Percentiles rank a stretch among this genome's conserved stretches.
These are phyloP conservation scores for Xylaria sp. DNA, from an alignment of 2,329 filamentous ascomycete genomes.

Conservation along the genomic window DNA sequence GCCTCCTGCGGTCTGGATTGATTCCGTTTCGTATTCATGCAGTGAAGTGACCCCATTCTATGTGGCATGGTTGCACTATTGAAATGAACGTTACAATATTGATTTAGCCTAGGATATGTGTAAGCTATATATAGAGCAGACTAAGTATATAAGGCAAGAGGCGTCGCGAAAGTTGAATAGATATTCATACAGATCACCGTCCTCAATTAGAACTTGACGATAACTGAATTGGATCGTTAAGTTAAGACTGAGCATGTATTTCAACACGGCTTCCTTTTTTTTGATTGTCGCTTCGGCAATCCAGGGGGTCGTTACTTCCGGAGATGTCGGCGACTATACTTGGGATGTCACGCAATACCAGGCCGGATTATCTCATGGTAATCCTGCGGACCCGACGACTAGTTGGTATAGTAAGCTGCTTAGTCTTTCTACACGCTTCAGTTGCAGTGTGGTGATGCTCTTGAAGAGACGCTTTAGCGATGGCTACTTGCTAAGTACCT, in stretches of 20 bases:
- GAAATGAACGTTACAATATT: constrained; percentile 10
- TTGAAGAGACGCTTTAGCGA: not conserved
- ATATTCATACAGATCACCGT: not conserved
- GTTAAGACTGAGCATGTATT: constrained; percentile 1
- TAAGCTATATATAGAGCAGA: not conserved
- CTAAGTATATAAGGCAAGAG: not conserved
- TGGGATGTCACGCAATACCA: constrained; percentile 24
- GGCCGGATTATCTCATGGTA: constrained; percentile 27
- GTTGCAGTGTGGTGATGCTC: not conserved
- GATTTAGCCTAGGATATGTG: constrained; percentile 7
- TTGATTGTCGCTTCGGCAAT: constrained; percentile 1
- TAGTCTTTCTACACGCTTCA: not conserved
- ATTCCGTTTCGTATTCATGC: constrained; percentile 13
- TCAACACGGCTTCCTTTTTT: not conserved
- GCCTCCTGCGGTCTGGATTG: not conserved
- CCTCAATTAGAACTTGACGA: not conserved
- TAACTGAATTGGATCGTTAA: not conserved
- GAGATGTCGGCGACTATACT: not conserved
- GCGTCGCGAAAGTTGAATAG: not conserved
- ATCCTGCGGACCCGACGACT: constrained; percentile 17
- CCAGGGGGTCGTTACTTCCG: not conserved
- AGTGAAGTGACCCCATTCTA: not conserved
- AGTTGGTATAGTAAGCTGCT: constrained; percentile 24
- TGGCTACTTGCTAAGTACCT: not conserved
- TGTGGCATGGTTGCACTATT: constrained; percentile 8